Evolutionary conservation across 2,329 filamentous ascomycete genomes (phyloP), one percentile per base, ranked within the genome.

Genomic region (Cladobotryum protrusum): DNA sequence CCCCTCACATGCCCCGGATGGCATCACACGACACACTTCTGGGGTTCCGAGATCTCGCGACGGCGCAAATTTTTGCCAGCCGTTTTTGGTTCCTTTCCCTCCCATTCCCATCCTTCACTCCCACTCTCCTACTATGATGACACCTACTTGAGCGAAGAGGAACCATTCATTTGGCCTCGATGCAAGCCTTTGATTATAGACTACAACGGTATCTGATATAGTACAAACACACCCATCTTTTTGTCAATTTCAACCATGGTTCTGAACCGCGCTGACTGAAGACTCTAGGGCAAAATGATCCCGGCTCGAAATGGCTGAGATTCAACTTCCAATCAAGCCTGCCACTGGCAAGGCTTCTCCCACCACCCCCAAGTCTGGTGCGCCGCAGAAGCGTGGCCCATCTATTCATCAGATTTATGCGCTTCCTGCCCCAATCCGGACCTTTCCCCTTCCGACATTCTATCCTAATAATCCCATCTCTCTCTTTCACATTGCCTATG

Each of bases 161-260:
- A 68, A 60, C 72, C 73, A 73, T 76, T 77, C 75, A 76, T 68
- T 76, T 73, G 70, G 74, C 73, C 79, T 81, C 78, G 57, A 71
- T 85, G 82, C 76, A 72, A 71, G 79, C 72, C 74, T 74, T 78
- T 77, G 63, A 68, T 69, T 81, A 84, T 86, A 87, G 87, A 93
- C 88, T 93, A 93, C 87, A 92, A 93, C 88, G 88, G 88, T 93
- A 93, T 93, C 88, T 93, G 88, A 93, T 79, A 75, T 64, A 67
- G 66, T 56, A 52, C 15, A 41, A 50, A 44, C 32, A 42, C 37
- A 42, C 20, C 35, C 34, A n/a, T 12, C 34, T 46, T 43, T 45
- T 41, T 43, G 17, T 39, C 24, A 29, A 18, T 45, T 53, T 20
- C n/a, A 29, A 32, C 33, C n/a, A 11, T 41, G 24, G 34, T 5